Evolutionary conservation across 768 basidiomycete species (phyloP), one percentile per base, ranked within the genome.

Genomic region (Cantharellus cinnabarinus): DNA sequence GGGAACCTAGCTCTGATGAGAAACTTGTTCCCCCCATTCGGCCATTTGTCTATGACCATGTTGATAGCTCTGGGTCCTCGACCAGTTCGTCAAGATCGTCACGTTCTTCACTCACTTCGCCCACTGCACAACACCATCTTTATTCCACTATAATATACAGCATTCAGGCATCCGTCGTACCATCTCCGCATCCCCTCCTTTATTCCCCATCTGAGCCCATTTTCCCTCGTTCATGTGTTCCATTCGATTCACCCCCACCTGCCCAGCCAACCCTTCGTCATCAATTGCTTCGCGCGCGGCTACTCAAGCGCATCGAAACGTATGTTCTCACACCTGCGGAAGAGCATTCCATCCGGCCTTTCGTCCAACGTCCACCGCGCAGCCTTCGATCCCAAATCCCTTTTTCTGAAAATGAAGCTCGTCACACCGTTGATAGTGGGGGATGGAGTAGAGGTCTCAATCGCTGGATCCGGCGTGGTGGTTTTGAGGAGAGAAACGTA

Each of bases 401-500:
- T 14, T 14, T 39, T 5, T 41, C 3, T 29, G 15, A 40, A 48
- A 58, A 15, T 4, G 52, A 35, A 52, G 59, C 10, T 54, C 42
- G 42, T 34, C 58, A 3, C 44, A 48, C 42, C 10, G 52, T 54
- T 20, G 41, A 64, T 10, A 42, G 42, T 20, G 58, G 41, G 4
- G 42, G 56, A n/a, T 65, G 69, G 44, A 82, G 81, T 65, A 71
- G 71, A 10, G 81, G 82, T 58, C 71, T 89, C 52, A 75, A 74
- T 50, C 75, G 71, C n/a, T 89, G 86, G 86, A 73, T 79, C 62
- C 71, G 74, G 42, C 81, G 85, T 2, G 80, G 82, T 35, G 82
- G 82, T 66, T 87, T 85, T 67, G 85, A 89, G 68, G 83, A 88
- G 59, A 74, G 84, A 40, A 71, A 77, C 62, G 69, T 72, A 37